Conservation (phyloP, 805 yeast genomes). For the Hanseniaspora nectarophila region DNA sequence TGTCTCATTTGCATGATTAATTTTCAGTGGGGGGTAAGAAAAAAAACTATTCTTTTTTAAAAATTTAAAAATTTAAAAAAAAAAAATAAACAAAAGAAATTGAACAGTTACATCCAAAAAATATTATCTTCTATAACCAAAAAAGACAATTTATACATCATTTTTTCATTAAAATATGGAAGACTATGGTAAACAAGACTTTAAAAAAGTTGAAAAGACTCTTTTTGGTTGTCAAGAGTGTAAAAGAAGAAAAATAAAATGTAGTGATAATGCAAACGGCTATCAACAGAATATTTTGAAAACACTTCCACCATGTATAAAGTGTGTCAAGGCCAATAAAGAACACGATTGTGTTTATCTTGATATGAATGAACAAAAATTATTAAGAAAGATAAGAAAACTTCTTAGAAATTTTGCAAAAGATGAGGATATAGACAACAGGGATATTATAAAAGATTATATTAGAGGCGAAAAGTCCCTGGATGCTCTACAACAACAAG, state of each 20-base stretch:
- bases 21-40: too few species aligned
- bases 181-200: too few species aligned
- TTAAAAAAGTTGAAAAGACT: conserved; percentile 6
- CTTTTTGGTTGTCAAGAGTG: conserved; percentile 17
- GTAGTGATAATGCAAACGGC: conserved; percentile 13
- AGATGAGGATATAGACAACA: neutral
- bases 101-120: too few species aligned
- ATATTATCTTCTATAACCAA: too few species aligned
- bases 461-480: neutral
- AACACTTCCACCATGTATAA: neutral
- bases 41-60: too few species aligned
- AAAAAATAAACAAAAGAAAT: too few species aligned
- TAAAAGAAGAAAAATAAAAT: conserved; percentile 18
- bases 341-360: conserved; percentile 7
- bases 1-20: too few species aligned
- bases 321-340: neutral
- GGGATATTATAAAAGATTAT: neutral
- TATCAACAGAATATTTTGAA: conserved; percentile 2
- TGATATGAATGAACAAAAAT: conserved; percentile 6
- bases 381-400: conserved; percentile 10
- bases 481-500: neutral
- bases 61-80: too few species aligned
- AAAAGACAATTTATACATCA: too few species aligned
- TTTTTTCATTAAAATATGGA: too few species aligned
- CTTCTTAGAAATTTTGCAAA: neutral